These are phyloP conservation scores for Persicaria maculosa DNA, from an alignment of 148 eudicot genomes.

Conservation along the genomic window DNA sequence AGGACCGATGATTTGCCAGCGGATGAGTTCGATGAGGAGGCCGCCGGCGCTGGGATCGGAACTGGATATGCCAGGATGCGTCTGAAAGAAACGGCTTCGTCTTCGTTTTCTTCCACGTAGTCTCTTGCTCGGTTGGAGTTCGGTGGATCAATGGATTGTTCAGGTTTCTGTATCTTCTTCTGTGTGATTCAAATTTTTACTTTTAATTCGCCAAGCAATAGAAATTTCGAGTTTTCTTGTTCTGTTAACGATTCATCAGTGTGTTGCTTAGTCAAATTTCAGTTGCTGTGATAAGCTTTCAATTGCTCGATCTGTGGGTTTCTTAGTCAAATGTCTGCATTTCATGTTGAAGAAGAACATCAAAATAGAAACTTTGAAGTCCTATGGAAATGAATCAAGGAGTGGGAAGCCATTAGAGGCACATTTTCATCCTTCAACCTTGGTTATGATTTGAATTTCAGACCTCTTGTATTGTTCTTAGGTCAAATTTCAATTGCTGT, in stretches of 20 bases:
- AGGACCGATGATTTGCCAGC: slow-evolving; percentile 33
- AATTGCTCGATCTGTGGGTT: background rate
- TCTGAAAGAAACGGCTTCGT: slow-evolving; percentile 43
- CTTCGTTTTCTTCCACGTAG: slow-evolving; percentile 18
- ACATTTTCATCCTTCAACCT: background rate
- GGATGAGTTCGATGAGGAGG: slow-evolving; percentile 21
- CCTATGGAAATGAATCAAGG: background rate
- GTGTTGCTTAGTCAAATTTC: background rate
- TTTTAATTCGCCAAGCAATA: background rate
- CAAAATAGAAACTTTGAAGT: background rate
- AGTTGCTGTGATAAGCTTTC: no score
- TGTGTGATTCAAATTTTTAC: background rate
- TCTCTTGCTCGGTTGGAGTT: background rate
- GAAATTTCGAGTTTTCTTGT: background rate
- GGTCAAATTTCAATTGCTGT: no score
- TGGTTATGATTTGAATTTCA: background rate
- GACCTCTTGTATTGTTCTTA: no score
- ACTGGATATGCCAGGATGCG: slow-evolving; percentile 20
- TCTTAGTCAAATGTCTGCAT: background rate
- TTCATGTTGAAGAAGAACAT: no score
- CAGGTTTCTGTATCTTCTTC: slow-evolving; percentile 1
- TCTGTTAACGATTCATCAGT: background rate
- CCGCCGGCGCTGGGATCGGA: slow-evolving; percentile 11
- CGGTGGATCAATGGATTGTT: background rate
- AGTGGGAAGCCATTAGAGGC: background rate